Conservation (phyloP, 1,284 basidiomycete species). For the Leucoagaricus sp. region DNA sequence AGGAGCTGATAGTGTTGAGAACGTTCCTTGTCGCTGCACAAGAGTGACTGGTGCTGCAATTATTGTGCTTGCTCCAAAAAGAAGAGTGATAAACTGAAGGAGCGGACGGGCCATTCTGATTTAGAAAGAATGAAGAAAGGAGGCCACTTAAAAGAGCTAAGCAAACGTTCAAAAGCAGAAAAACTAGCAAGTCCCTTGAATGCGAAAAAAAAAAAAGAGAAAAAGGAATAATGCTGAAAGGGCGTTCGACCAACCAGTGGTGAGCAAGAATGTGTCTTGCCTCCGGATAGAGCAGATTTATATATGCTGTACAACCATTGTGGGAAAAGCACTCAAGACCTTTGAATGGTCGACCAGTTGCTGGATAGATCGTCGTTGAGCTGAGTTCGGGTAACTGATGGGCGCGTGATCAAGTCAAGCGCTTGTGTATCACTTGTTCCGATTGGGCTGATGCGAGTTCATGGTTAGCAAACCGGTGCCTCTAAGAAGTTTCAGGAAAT, state of each 20-base stretch:
- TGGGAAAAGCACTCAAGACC: too few relatives aligned
- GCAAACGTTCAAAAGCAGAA: background rate
- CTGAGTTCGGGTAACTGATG: too few relatives aligned
- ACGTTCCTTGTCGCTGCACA: background rate
- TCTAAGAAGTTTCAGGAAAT: too few relatives aligned
- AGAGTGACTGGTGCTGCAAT: constrained; percentile 7
- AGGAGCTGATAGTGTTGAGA: constrained; percentile 40
- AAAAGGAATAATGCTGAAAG: background rate
- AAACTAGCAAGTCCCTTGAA: background rate
- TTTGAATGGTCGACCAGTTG: too few relatives aligned
- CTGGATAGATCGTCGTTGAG: too few relatives aligned
- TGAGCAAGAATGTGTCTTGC: too few relatives aligned
- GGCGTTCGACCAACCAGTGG: background rate
- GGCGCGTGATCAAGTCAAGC: too few relatives aligned
- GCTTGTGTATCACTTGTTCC: too few relatives aligned
- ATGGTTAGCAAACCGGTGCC: too few relatives aligned
- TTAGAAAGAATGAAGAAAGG: background rate
- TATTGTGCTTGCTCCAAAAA: constrained; percentile 5
- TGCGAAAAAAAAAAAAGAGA: background rate
- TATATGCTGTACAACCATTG: too few relatives aligned
- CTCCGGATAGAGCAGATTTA: too few relatives aligned
- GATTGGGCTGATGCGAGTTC: too few relatives aligned
- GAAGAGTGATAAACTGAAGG: constrained; percentile 1
- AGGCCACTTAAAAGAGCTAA: background rate
- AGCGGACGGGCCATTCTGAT: constrained; percentile 11